Evolutionary conservation across 2,329 filamentous ascomycete species (phyloP).

Genomic region (Cordyceps javanica): DNA sequence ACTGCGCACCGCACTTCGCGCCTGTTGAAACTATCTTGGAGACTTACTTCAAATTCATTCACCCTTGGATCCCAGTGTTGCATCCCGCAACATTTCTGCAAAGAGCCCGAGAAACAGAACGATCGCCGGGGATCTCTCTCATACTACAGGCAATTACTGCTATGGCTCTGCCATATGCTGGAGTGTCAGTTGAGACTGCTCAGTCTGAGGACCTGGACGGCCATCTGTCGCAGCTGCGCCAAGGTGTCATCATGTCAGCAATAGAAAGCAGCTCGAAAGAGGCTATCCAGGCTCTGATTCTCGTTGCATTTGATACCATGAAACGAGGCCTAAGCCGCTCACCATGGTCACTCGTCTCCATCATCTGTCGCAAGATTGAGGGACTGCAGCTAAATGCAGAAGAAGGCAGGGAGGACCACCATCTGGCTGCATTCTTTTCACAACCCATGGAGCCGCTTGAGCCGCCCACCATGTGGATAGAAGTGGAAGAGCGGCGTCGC

Average conservation of each 20-base stretch:
- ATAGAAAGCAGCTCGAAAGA: conserved; percentile 13
- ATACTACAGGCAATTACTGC: conserved; percentile 12
- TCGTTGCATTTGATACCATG: conserved; percentile 14
- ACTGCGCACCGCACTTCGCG: conserved; percentile 20
- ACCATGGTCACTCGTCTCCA: conserved; percentile 11
- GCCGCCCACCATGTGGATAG: conserved; percentile 25
- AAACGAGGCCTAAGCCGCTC: conserved; percentile 10
- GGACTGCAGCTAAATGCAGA: conserved; percentile 11
- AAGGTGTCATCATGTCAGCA: neutral
- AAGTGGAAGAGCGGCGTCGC: conserved; percentile 32
- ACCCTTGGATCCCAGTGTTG: conserved; percentile 31
- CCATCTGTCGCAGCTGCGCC: neutral
- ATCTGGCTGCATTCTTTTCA: neutral
- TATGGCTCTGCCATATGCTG: conserved; percentile 1
- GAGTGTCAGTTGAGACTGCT: neutral
- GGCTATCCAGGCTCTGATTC: conserved; percentile 11
- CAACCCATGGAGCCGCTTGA: neutral
- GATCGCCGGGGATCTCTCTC: neutral
- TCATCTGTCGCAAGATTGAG: conserved; percentile 13
- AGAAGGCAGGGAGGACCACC: neutral
- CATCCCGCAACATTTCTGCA: conserved; percentile 13
- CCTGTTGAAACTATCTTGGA: conserved; percentile 28
- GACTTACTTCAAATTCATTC: conserved; percentile 30
- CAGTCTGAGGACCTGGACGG: neutral
- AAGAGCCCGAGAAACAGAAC: conserved; percentile 1